A percentile compares a stretch with the other conserved stretches of the same genome.
phyloP scores from a whole-genome alignment of 75 land plant species.

The Selaginella moellendorffii region DNA sequence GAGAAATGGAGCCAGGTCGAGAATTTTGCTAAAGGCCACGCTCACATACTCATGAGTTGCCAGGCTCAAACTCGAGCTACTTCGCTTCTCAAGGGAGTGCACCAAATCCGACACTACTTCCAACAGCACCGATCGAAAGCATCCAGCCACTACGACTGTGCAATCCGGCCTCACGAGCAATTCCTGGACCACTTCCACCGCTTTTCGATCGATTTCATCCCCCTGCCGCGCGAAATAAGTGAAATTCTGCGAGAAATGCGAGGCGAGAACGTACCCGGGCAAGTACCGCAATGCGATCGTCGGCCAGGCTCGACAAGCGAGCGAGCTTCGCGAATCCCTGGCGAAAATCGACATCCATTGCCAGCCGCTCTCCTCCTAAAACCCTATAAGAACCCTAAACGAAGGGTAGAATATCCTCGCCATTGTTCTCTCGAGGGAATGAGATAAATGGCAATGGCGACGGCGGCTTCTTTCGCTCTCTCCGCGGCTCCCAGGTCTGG shows the following conservation, averaged over 20 bases:
- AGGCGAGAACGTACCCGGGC: too few species aligned
- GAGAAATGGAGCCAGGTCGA: constrained; percentile 60
- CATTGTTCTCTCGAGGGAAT: too few species aligned
- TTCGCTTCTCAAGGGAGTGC: constrained; percentile 21
- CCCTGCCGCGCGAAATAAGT: not conserved
- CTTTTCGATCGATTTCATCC: not conserved
- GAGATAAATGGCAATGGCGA: too few species aligned
- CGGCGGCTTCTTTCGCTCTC: too few species aligned
- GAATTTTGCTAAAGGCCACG: constrained; percentile 52
- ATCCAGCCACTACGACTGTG: constrained; percentile 58
- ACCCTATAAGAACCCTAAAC: too few species aligned
- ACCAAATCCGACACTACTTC: constrained; percentile 43
- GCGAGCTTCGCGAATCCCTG: too few species aligned
- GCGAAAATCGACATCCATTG: too few species aligned
- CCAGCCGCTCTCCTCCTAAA: too few species aligned
- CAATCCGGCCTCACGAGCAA: constrained; percentile 47
- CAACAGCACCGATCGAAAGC: constrained; percentile 49
- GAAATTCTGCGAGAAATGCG: not conserved
- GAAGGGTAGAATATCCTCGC: too few species aligned
- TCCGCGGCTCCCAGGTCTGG: too few species aligned
- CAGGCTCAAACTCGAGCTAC: constrained; percentile 30
- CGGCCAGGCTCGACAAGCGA: too few species aligned
- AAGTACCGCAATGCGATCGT: too few species aligned
- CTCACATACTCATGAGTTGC: constrained; percentile 61
- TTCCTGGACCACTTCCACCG: constrained; percentile 36